A percentile compares a stretch with the other conserved stretches of the same genome.
phyloP scores from a whole-genome alignment of 371 early-diverging fungal genomes.

The Capillidium heterosporum region DNA sequence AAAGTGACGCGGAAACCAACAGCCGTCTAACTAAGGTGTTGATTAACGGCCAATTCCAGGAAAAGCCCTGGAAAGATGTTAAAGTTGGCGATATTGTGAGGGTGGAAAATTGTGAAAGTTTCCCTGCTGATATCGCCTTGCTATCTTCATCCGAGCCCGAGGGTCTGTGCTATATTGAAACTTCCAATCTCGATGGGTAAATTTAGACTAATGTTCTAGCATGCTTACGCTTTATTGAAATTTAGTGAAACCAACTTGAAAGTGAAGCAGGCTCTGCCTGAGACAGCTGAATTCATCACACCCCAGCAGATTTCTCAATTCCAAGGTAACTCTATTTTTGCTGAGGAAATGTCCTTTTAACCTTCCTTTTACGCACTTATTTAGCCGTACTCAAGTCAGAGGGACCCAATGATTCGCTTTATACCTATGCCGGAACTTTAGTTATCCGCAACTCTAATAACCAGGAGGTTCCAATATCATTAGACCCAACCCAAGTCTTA shows the following conservation, averaged over 20 bases:
- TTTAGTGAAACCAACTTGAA: conserved; percentile 81
- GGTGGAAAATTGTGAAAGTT: conserved; percentile 64
- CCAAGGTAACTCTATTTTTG: conserved; percentile 15
- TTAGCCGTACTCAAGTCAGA: conserved; percentile 43
- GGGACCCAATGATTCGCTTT: conserved; percentile 71
- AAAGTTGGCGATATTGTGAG: conserved; percentile 83
- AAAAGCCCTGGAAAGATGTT: conserved; percentile 52
- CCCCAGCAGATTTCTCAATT: conserved; percentile 36
- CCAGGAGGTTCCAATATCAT: conserved; percentile 36
- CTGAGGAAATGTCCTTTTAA: neutral
- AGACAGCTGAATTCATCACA: conserved; percentile 42
- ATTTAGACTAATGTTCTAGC: neutral
- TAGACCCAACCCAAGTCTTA: conserved; percentile 66
- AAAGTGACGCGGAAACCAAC: conserved; percentile 59
- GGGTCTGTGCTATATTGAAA: conserved; percentile 86
- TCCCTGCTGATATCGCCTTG: conserved; percentile 83
- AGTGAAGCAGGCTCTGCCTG: conserved; percentile 63
- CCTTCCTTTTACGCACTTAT: neutral
- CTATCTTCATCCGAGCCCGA: conserved; percentile 73
- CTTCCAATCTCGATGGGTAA: conserved; percentile 87
- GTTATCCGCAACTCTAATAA: conserved; percentile 24
- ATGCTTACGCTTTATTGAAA: neutral
- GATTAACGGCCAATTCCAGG: conserved; percentile 35
- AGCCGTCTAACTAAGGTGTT: conserved; percentile 46
- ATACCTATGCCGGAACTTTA: conserved; percentile 68